phyloP scores from a whole-genome alignment of 352 stramenopile genomes.

The Pythium diclinum region DNA sequence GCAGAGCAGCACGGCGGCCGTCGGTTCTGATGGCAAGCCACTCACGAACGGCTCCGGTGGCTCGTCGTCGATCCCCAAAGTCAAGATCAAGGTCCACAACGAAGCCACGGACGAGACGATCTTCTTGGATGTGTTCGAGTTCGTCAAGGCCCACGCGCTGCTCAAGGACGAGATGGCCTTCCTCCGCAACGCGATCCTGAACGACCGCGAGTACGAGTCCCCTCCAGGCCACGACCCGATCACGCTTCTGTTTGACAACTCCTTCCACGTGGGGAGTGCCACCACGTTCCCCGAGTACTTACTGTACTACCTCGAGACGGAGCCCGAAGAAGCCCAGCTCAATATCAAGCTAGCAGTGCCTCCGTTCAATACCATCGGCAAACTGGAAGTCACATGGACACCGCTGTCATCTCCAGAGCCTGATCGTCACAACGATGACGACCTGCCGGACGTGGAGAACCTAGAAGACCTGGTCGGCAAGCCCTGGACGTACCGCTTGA shows the following conservation, averaged over 20 bases:
- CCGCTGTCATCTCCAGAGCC: conserved; percentile 75
- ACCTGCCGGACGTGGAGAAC: conserved; percentile 69
- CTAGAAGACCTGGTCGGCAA: conserved; percentile 83
- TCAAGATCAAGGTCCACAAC: conserved; percentile 92
- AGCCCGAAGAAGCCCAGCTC: conserved; percentile 85
- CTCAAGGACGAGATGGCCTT: conserved; percentile 88
- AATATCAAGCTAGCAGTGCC: conserved; percentile 90
- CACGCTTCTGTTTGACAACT: conserved; percentile 91
- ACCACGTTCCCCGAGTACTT: conserved; percentile 93
- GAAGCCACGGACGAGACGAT: conserved; percentile 86
- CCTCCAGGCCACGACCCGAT: conserved; percentile 87
- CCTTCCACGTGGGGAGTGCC: conserved; percentile 88
- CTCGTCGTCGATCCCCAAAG: conserved; percentile 56
- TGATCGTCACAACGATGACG: conserved; percentile 64
- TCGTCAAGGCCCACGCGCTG: conserved; percentile 83
- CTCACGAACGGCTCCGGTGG: background rate
- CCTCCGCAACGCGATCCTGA: conserved; percentile 89
- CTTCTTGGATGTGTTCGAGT: conserved; percentile 93
- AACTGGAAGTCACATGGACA: conserved; percentile 89
- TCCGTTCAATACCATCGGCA: conserved; percentile 92
- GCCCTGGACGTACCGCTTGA: conserved; percentile 88
- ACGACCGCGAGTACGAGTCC: conserved; percentile 84
- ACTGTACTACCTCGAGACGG: conserved; percentile 90
- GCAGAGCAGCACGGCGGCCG: conserved; percentile 54
- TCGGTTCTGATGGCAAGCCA: conserved; percentile 37